Evolutionary conservation across 768 basidiomycete genomes (phyloP), one percentile per base, ranked within the genome.

Genomic region (Coprinellus aureogranulatus): DNA sequence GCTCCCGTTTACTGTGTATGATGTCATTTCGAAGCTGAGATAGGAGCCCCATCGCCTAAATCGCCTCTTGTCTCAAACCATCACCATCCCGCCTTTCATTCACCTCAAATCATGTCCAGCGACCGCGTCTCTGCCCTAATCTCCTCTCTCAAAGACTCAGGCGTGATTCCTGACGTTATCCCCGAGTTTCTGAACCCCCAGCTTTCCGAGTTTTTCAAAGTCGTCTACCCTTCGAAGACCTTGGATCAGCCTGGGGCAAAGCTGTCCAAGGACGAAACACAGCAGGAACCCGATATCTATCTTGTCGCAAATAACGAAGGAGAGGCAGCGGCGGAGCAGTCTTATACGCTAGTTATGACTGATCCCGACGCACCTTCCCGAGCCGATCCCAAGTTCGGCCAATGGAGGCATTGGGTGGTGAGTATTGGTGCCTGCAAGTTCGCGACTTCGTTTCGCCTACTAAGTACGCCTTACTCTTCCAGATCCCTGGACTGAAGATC

Each of bases 361-460:
- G 84, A 85, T 62, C 84, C 83, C 1, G 84, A 85, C 57, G 84
- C 84, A 2, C 84, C 83, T 0, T 82, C 80, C 1, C 68, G 78
- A 46, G 65, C 60, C 6, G 74, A 81, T 37, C 81, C 80, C 0
- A 80, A 74, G 61, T 81, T 71, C 65, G 72, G 77, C 0, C 65
- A 83, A 59, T 85, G 81, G 73, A 74, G 83, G 45, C 84, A 85
- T 56, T 84, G 82, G 83, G 68, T 85, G 34, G 81, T 84, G 59
- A 65, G 76, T 30, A n/a, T n/a, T n/a, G n/a, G n/a, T n/a, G n/a
- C n/a, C n/a, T n/a, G n/a, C n/a, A n/a, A n/a, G n/a, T n/a, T n/a
- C n/a, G n/a, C n/a, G n/a, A n/a, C n/a, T n/a, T n/a, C n/a, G n/a
- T n/a, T n/a, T n/a, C n/a, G n/a, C n/a, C n/a, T n/a, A n/a, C n/a